phyloP scores from a whole-genome alignment of 768 basidiomycete genomes.

The Neoboletus subvelutipes region DNA sequence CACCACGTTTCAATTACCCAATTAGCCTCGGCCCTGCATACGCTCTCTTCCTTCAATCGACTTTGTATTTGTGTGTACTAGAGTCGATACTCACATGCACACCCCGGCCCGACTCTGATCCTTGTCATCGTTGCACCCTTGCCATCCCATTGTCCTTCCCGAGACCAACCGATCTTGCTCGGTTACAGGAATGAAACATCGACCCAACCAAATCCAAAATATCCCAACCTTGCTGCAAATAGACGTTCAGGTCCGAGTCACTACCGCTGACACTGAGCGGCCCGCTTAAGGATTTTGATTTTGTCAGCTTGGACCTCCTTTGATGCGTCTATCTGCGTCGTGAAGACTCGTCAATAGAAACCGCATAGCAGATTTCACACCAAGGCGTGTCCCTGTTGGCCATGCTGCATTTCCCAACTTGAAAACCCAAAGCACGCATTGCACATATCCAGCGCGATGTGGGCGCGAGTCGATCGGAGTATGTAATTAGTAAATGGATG shows the following conservation, averaged over 20 bases:
- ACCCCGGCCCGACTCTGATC: background rate
- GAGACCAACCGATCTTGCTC: conserved; percentile 9
- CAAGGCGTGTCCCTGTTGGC: conserved; percentile 6
- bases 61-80: background rate
- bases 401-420: conserved; percentile 1
- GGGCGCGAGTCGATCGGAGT: conserved; percentile 15
- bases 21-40: background rate
- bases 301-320: background rate
- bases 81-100: background rate
- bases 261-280: background rate
- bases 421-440: background rate
- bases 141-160: background rate
- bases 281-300: conserved; percentile 6
- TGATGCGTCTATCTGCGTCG: background rate
- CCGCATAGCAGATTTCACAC: background rate
- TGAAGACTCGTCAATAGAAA: background rate
- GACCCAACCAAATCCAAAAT: background rate
- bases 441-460: background rate
- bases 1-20: background rate
- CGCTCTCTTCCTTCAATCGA: background rate
- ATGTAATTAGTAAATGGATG: too few relatives aligned
- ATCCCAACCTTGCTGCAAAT: background rate
- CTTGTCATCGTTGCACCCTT: background rate
- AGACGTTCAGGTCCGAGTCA: too few relatives aligned
- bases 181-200: background rate